Percentiles rank a stretch among this genome's conserved stretches.
Conservation (phyloP, 495 filamentous ascomycete species). For the Apiosordaria backusii region DNA sequence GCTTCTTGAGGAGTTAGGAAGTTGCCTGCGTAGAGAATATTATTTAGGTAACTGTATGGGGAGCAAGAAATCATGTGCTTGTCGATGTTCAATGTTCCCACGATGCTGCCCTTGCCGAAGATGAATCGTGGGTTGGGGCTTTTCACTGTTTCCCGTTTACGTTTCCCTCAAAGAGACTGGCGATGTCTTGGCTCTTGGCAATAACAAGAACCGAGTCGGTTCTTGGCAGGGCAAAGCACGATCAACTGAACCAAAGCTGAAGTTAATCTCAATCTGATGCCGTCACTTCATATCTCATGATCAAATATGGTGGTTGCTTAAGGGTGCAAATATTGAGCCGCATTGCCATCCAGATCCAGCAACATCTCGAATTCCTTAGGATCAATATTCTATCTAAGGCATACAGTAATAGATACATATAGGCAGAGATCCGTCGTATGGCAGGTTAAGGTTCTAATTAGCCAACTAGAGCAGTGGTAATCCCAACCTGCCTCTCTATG, state of each 20-base stretch:
- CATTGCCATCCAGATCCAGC: not conserved
- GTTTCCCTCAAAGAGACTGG: not conserved
- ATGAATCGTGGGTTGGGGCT: not conserved
- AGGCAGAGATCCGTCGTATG: conserved; percentile 24
- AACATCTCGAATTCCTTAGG: not conserved
- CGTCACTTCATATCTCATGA: no score
- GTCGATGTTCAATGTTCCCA: no score
- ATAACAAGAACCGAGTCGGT: not conserved
- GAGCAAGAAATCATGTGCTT: no score
- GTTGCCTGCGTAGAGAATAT: no score
- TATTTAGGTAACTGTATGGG: no score
- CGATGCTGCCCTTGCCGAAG: no score
- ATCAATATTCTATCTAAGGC: not conserved
- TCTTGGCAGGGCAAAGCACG: not conserved
- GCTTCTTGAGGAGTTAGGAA: no score
- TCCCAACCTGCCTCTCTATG: conserved; percentile 10
- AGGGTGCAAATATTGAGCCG: not conserved
- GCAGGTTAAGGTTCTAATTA: conserved; percentile 20
- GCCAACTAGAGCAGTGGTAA: conserved; percentile 22
- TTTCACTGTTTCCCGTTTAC: not conserved
- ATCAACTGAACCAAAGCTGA: not conserved
- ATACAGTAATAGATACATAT: conserved; percentile 31
- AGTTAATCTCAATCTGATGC: not conserved
- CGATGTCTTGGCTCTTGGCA: not conserved
- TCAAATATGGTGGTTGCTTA: no score